Base-by-base conservation (phyloP, 257 asterid genomes). In the Paraleonurus japonicus region DNA sequence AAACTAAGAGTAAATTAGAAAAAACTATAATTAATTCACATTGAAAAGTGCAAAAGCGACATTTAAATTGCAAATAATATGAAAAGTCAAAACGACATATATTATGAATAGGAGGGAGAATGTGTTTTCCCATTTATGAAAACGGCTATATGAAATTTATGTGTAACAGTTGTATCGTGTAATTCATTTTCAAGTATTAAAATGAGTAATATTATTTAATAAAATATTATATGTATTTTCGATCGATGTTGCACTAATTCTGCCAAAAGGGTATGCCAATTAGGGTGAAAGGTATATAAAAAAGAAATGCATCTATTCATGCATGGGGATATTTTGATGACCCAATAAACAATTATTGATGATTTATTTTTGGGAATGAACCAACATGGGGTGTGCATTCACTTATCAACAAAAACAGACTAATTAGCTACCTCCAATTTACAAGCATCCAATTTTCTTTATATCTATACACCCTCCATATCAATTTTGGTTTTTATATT, bases 341-440 rank as follows among this genome's bases (percentile, higher is more conserved):
- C 51, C 51, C 61, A 64, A 28, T 12, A 48, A 26, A 45, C 68
- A 62, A 76, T 76, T 32, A 80, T 80, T 76, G 78, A 10, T 26
- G 72, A 47, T 20, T 41, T 37, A 1, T 54, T 19, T 5, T 57
- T 60, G 39, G 75, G 55, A 67, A 57, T 47, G 81, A 76, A 76
- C 76, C 75, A 80, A 80, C 84, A 75, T 72, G 74, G 71, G 16
- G 77, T 55, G 80, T 81, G 82, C 72, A 28, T 30, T 11, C 2
- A 54, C 4, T 39, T 71, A 32, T 23, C 28, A 65, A 57, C 35
- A 45, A 5, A 64, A 30, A 37, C 19, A 37, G 60, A 8, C 76
- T 39, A n/a, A n/a, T n/a, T 60, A 24, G 73, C 54, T 74, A 69
- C 71, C 55, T 35, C 61, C 71, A 53, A 51, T 26, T 50, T 39